phyloP scores from a whole-genome alignment of 1,284 basidiomycete genomes.

The Irpex sp. region DNA sequence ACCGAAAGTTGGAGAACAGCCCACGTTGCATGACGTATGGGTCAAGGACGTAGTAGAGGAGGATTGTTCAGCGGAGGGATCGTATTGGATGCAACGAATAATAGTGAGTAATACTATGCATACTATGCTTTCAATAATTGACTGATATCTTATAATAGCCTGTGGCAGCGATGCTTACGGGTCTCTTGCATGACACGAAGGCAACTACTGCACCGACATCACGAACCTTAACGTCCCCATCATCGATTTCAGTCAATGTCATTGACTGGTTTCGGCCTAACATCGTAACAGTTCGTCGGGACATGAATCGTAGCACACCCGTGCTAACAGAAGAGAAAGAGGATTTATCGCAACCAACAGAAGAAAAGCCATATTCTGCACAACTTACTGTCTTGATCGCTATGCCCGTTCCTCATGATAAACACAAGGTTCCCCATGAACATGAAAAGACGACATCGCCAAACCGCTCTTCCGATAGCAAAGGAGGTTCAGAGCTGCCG shows the following conservation, averaged over 20 bases:
- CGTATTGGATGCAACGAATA: background rate
- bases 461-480: background rate
- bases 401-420: background rate
- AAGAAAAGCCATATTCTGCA: background rate
- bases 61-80: background rate
- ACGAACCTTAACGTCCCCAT: background rate
- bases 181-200: background rate
- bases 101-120: background rate
- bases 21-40: conserved; percentile 4
- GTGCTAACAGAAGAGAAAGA: background rate
- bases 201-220: background rate
- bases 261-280: background rate
- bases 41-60: background rate
- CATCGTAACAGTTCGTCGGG: background rate
- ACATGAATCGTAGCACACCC: background rate
- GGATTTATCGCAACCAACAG: background rate
- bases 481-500: background rate
- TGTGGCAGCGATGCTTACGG: background rate
- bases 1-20: conserved; percentile 4
- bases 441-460: background rate
- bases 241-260: background rate
- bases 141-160: background rate
- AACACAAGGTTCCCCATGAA: background rate
- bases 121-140: background rate
- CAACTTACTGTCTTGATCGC: background rate